phyloP scores from a whole-genome alignment of 1,139 yeast species.

The Blastobotrys indianensis region DNA sequence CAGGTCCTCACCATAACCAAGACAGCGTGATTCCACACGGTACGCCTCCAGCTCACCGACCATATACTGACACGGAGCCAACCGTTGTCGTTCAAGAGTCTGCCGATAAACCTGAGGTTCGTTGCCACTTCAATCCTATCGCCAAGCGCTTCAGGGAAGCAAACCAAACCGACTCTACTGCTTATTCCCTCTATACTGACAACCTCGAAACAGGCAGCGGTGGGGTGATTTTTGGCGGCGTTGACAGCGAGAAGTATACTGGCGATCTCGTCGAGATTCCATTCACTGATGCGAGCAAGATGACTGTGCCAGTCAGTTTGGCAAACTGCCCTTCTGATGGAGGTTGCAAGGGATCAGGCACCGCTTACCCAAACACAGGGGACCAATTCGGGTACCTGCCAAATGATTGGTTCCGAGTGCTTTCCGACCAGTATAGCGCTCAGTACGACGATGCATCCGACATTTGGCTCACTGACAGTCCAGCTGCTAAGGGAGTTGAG shows the following conservation, averaged over 20 bases:
- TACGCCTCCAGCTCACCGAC: too few relatives aligned
- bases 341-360: too few relatives aligned
- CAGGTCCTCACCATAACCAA: too few relatives aligned
- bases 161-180: slow-evolving; percentile 43
- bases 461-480: slow-evolving; percentile 10
- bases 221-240: slow-evolving; percentile 44
- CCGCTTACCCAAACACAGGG: slow-evolving; percentile 54
- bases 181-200: slow-evolving; percentile 37
- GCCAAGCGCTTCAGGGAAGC: slow-evolving; percentile 25
- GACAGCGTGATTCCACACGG: too few relatives aligned
- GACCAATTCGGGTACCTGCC: slow-evolving; percentile 57
- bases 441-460: background rate
- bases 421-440: slow-evolving; percentile 13
- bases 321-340: slow-evolving; percentile 4
- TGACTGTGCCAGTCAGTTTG: background rate
- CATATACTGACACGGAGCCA: too few relatives aligned
- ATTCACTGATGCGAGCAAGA: background rate
- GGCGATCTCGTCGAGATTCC: slow-evolving; percentile 26
- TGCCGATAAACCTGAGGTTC: too few relatives aligned
- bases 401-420: slow-evolving; percentile 18
- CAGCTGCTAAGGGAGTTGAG: slow-evolving; percentile 23
- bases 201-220: slow-evolving; percentile 32
- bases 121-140: too few relatives aligned
- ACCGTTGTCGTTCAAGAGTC: too few relatives aligned
- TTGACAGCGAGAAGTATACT: slow-evolving; percentile 43